Base-by-base conservation (phyloP, 371 early-diverging fungal species). In the Cokeromyces recurvatus region DNA sequence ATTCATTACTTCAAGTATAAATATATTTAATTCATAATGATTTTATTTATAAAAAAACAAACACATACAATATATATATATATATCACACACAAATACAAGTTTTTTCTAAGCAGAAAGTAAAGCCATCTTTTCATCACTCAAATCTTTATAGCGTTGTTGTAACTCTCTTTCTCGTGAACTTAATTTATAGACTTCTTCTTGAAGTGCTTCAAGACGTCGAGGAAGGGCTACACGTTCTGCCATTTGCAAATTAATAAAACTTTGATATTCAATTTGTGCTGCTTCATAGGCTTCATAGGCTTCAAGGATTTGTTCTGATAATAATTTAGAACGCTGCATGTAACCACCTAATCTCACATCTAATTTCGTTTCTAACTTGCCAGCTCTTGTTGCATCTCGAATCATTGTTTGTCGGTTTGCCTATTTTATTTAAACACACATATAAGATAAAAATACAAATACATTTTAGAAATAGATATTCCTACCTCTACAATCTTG, bases 361-460 rank as follows among this genome's bases (percentile, higher is more conserved):
- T 73, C 78, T 23, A 92, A 60, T 51, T 87, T 87, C 61, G 89
- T 91, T 55, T 95, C 95, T n/a, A 89, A 43, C 62, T 94, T 94
- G 16, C 77, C 72, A 1, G 93, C 92, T 34, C 76, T 76, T 9
- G 74, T 64, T 2, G 91, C 89, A 45, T 90, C 85, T 42, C 79
- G 70, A n/a, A 78, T 72, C 91, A 94, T 91, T 5, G 66, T 46
- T 45, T 78, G 77, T n/a, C 89, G 84, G 45, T 85, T 81, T 2
- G 62, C 48, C 72, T 80, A 48, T n/a, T n/a, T n/a, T n/a, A n/a
- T n/a, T n/a, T n/a, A n/a, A n/a, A n/a, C n/a, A n/a, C n/a, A n/a
- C n/a, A n/a, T n/a, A n/a, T 14, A n/a, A n/a, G 17, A 23, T 12
- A 55, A 23, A 56, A 39, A 40, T 20, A 32, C 16, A 11, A 31